These are phyloP conservation scores for Mortierella antarctica DNA, from an alignment of 192 early-diverging fungal species.

Conservation along the genomic window DNA sequence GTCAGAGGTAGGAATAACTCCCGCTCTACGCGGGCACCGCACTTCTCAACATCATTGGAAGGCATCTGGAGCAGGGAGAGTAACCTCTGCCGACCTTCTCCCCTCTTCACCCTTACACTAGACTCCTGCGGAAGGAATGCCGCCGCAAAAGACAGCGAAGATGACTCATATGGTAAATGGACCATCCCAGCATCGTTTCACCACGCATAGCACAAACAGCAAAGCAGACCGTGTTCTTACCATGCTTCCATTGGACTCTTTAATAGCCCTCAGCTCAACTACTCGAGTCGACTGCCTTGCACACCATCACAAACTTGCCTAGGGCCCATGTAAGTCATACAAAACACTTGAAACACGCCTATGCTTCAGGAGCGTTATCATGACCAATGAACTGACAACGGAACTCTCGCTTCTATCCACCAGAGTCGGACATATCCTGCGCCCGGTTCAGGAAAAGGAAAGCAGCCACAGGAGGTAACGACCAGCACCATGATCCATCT, in stretches of 20 bases:
- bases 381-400: too few species aligned
- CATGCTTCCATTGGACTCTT: not conserved
- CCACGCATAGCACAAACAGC: too few species aligned
- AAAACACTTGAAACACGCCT: too few species aligned
- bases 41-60: too few species aligned
- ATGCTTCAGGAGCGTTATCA: too few species aligned
- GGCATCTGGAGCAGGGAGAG: not conserved
- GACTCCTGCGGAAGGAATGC: slow-evolving; percentile 34
- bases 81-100: not conserved
- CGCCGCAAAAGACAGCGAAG: slow-evolving; percentile 47
- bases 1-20: slow-evolving; percentile 15
- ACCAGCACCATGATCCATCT: not conserved
- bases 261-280: slow-evolving; percentile 33
- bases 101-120: not conserved
- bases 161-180: slow-evolving; percentile 24
- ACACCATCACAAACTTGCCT: slow-evolving; percentile 32
- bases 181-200: too few species aligned
- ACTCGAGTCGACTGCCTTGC: slow-evolving; percentile 17
- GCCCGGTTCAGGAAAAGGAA: slow-evolving; percentile 24
- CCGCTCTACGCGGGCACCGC: not conserved
- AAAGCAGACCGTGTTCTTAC: not conserved
- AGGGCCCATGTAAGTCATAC: slow-evolving; percentile 22
- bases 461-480: slow-evolving; percentile 9
- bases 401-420: not conserved
- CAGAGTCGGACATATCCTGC: slow-evolving; percentile 29